These are phyloP conservation scores for Pisolithus orientalis DNA, from an alignment of 768 basidiomycete genomes.

Conservation along the genomic window DNA sequence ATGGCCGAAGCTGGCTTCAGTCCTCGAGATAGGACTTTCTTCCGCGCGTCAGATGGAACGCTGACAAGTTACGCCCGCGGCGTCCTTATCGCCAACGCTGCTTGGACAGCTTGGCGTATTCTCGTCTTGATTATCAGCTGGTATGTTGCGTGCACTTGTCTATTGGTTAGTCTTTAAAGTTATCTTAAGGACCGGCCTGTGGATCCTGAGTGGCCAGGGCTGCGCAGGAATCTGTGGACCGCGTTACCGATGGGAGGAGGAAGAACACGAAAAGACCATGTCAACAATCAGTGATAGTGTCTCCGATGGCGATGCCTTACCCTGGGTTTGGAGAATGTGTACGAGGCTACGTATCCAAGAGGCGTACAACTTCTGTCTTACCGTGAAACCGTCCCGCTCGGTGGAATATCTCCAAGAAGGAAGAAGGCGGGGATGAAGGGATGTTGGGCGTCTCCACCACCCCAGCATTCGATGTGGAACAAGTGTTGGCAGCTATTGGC, in stretches of 20 bases:
- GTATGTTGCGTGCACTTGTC: slow-evolving; percentile 27
- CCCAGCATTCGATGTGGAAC: slow-evolving; percentile 45
- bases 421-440: slow-evolving; percentile 13
- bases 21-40: slow-evolving; percentile 69
- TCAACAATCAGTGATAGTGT: slow-evolving; percentile 42
- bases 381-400: slow-evolving; percentile 31
- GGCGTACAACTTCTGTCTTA: slow-evolving; percentile 76
- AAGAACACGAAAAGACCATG: slow-evolving; percentile 55
- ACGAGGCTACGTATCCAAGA: slow-evolving; percentile 69
- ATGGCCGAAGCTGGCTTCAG: slow-evolving; percentile 42
- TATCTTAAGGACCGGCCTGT: slow-evolving; percentile 59
- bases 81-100: slow-evolving; percentile 71
- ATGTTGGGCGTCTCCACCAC: slow-evolving; percentile 24
- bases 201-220: slow-evolving; percentile 69
- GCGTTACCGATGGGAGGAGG: slow-evolving; percentile 79
- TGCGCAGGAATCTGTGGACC: slow-evolving; percentile 84
- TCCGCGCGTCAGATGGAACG: slow-evolving; percentile 53
- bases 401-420: slow-evolving; percentile 33
- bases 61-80: slow-evolving; percentile 75
- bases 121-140: slow-evolving; percentile 66
- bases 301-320: slow-evolving; percentile 44
- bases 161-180: not conserved
- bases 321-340: slow-evolving; percentile 76
- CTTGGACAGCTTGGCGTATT: slow-evolving; percentile 73
- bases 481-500: slow-evolving; percentile 52